Conservation (phyloP, 2,329 filamentous ascomycete genomes). For the Penicillium decumbens region DNA sequence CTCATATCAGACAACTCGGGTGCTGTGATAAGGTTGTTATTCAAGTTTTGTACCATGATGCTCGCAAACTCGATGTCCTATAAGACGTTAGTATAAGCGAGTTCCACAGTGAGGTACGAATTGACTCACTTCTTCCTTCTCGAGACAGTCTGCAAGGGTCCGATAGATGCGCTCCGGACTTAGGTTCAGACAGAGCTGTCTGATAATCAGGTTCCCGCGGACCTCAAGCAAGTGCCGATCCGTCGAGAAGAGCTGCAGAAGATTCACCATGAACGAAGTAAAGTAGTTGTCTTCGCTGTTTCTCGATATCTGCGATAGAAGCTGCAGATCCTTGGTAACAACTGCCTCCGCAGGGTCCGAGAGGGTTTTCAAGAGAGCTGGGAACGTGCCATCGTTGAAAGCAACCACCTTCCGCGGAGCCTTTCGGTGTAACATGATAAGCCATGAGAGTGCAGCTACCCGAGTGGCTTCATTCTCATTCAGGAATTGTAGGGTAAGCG, state of each 20-base stretch:
- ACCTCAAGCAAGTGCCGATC: slow-evolving; percentile 87
- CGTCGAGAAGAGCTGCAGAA: slow-evolving; percentile 91
- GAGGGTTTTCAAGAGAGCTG: slow-evolving; percentile 88
- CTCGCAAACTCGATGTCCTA: slow-evolving; percentile 93
- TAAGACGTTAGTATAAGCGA: not conserved
- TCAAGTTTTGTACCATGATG: slow-evolving; percentile 98
- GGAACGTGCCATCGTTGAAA: slow-evolving; percentile 96
- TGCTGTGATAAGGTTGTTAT: slow-evolving; percentile 97
- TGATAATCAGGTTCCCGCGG: slow-evolving; percentile 90
- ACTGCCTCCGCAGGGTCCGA: slow-evolving; percentile 94
- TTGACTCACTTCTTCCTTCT: slow-evolving; percentile 72
- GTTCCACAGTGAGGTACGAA: not conserved
- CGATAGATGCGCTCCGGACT: slow-evolving; percentile 94
- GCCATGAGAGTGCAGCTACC: slow-evolving; percentile 88
- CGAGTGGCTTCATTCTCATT: slow-evolving; percentile 96
- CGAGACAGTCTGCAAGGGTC: slow-evolving; percentile 90
- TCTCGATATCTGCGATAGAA: slow-evolving; percentile 91
- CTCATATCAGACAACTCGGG: slow-evolving; percentile 87
- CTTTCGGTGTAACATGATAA: slow-evolving; percentile 96
- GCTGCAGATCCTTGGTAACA: slow-evolving; percentile 86
- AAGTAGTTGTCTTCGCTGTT: slow-evolving; percentile 98
- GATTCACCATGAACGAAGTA: slow-evolving; percentile 94
- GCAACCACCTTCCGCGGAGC: slow-evolving; percentile 88
- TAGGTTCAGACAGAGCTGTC: slow-evolving; percentile 86
- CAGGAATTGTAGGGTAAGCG: slow-evolving; percentile 84